Conservation (phyloP, 352 stramenopile genomes). For the Globisporangium splendens region DNA sequence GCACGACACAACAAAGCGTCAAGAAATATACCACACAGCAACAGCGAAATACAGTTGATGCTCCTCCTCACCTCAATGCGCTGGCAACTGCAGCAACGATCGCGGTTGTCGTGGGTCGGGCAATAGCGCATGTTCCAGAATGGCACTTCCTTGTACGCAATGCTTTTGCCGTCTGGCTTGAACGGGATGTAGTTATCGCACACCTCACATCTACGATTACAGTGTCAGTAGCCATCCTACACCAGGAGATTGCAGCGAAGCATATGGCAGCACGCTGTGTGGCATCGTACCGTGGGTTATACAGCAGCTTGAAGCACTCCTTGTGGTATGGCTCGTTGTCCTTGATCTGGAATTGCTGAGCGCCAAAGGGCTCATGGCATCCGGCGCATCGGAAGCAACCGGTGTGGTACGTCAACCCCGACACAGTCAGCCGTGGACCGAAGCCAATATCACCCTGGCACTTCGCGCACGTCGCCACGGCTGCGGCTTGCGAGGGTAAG, state of each 20-base stretch:
- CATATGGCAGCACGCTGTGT: background rate
- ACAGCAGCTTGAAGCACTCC: slow-evolving; percentile 64
- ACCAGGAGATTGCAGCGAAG: background rate
- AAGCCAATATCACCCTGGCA: slow-evolving; percentile 19
- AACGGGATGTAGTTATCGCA: slow-evolving; percentile 60
- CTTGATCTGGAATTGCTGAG: slow-evolving; percentile 32
- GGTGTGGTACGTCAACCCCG: slow-evolving; percentile 25
- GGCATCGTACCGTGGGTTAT: slow-evolving; percentile 40
- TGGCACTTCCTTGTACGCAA: slow-evolving; percentile 61
- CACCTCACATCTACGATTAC: slow-evolving; percentile 44
- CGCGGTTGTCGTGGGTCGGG: slow-evolving; percentile 51
- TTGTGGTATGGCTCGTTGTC: slow-evolving; percentile 60
- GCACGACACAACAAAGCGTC: slow-evolving; percentile 12
- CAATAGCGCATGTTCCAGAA: slow-evolving; percentile 70
- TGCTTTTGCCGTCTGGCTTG: slow-evolving; percentile 32
- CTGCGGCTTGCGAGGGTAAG: slow-evolving; percentile 11
- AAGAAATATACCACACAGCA: slow-evolving; percentile 1
- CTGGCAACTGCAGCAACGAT: slow-evolving; percentile 69
- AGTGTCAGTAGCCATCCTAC: background rate
- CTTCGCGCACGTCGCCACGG: slow-evolving; percentile 15
- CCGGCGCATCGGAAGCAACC: slow-evolving; percentile 39
- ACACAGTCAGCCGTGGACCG: slow-evolving; percentile 22
- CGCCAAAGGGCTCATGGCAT: slow-evolving; percentile 31
- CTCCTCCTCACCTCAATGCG: slow-evolving; percentile 44
- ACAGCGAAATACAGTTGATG: background rate